phyloP scores from a whole-genome alignment of 1,284 basidiomycete genomes.

The Polyporus tsugae region DNA sequence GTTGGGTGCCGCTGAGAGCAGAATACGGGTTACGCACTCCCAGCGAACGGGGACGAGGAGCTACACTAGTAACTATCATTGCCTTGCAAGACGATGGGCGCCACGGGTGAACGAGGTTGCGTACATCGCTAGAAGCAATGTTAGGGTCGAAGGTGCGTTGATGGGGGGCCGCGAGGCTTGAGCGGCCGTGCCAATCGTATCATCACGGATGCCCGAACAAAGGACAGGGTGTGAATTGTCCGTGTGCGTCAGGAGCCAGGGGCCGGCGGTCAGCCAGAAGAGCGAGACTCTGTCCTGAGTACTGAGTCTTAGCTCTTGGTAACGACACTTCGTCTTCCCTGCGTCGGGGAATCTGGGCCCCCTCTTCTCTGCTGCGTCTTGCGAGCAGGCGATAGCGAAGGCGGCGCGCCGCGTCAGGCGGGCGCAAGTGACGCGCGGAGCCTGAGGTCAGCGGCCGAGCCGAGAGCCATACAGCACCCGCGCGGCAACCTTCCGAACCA shows the following conservation, averaged over 20 bases:
- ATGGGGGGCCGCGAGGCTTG: conserved; percentile 5
- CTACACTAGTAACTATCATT: background rate
- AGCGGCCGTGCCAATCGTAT: conserved; percentile 13
- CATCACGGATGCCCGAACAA: background rate
- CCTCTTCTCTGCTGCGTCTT: conserved; percentile 3
- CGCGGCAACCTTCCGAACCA: conserved; percentile 27
- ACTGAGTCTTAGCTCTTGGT: background rate
- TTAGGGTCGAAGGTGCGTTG: background rate
- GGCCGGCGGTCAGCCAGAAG: conserved; percentile 12
- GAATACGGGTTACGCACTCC: background rate
- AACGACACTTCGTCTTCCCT: conserved; percentile 1
- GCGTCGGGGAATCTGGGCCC: background rate
- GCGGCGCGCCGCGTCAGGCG: background rate
- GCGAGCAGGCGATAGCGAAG: background rate
- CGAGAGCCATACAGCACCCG: conserved; percentile 31
- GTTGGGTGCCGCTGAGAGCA: conserved; percentile 1
- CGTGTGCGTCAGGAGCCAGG: conserved; percentile 1
- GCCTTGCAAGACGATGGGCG: background rate
- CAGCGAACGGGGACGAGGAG: conserved; percentile 1
- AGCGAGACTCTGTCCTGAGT: conserved; percentile 2
- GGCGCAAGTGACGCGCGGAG: conserved; percentile 1
- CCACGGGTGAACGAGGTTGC: background rate
- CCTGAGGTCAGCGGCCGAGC: conserved; percentile 16
- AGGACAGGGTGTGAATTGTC: background rate
- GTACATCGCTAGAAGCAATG: conserved; percentile 5